A percentile compares a stretch with the other conserved stretches of the same genome.
Conservation (phyloP, 768 basidiomycete genomes). For the Tylopilus subfusipes region DNA sequence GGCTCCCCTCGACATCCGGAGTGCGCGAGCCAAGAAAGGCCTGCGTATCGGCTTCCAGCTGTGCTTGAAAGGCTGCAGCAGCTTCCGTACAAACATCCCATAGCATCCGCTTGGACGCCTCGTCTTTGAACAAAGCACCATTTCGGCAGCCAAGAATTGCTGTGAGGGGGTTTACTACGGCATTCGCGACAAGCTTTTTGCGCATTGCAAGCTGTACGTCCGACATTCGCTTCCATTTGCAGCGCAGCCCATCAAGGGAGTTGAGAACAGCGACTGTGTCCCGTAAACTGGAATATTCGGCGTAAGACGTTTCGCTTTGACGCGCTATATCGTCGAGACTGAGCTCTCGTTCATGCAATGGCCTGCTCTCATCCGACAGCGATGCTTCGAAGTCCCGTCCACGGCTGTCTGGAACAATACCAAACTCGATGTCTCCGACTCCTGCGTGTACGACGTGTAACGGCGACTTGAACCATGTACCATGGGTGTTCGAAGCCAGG, state of each 20-base stretch:
- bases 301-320: conserved; percentile 32
- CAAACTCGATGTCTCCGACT: conserved; percentile 70
- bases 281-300: conserved; percentile 58
- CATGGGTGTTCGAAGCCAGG: conserved; percentile 78
- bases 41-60: conserved; percentile 41
- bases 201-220: conserved; percentile 68
- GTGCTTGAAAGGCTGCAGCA: conserved; percentile 51
- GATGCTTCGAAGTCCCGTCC: conserved; percentile 64
- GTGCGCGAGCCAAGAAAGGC: conserved; percentile 24
- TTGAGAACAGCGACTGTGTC: conserved; percentile 65
- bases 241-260: conserved; percentile 51
- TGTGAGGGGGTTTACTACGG: conserved; percentile 82
- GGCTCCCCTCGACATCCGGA: conserved; percentile 19
- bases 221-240: conserved; percentile 62
- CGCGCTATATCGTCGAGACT: conserved; percentile 52
- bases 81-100: conserved; percentile 69
- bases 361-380: conserved; percentile 34
- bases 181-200: conserved; percentile 78
- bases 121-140: conserved; percentile 59
- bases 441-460: conserved; percentile 68
- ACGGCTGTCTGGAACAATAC: conserved; percentile 65
- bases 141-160: conserved; percentile 78
- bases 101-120: conserved; percentile 44
- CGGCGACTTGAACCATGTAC: conserved; percentile 54
- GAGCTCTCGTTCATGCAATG: conserved; percentile 39